Evolutionary conservation across 2,329 filamentous ascomycete genomes (phyloP), one percentile per base, ranked within the genome.

Genomic region (Botryotinia convoluta): DNA sequence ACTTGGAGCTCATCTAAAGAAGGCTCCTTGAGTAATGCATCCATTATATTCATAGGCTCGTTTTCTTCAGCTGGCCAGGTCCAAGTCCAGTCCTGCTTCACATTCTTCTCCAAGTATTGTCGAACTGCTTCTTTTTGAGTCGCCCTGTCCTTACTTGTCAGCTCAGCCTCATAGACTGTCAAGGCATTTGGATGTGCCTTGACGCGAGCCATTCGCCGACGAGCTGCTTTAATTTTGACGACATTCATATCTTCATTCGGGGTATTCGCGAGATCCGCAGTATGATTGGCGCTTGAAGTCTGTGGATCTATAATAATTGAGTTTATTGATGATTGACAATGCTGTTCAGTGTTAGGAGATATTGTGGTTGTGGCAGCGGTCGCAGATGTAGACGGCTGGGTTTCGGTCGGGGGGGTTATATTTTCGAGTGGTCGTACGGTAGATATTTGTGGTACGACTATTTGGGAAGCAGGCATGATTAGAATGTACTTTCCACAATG

Each of bases 121-220:
- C 84, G 87, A 51, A 91, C 86, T 20, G 89, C 89, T 59, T 89
- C 87, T 79, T 91, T 91, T 77, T 90, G 88, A 82, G 87, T 89
- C 39, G 81, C 75, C 80, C 90, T 91, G 79, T 91, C 89, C 78
- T 84, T 87, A 79, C 87, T 90, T 68, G 89, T 81, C 9, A 91
- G 84, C 78, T 91, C 89, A 32, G 87, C 85, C 74, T 91, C 87
- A 77, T 89, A 87, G 39, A 78, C 74, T 5, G 77, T 89, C 84
- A 81, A 61, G 61, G 82, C 79, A 69, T 77, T 78, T 54, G 80
- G 79, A 75, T 78, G 80, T 51, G 79, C 77, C 72, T 79, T 77
- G 65, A 74, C 78, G 18, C 78, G 77, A 51, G 65, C 65, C 65
- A 69, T 59, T 35, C 29, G 44, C 65, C 77, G 76, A 37, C 77